Conservation (phyloP, 805 yeast species). For the Debaryomyces prosopidis region DNA sequence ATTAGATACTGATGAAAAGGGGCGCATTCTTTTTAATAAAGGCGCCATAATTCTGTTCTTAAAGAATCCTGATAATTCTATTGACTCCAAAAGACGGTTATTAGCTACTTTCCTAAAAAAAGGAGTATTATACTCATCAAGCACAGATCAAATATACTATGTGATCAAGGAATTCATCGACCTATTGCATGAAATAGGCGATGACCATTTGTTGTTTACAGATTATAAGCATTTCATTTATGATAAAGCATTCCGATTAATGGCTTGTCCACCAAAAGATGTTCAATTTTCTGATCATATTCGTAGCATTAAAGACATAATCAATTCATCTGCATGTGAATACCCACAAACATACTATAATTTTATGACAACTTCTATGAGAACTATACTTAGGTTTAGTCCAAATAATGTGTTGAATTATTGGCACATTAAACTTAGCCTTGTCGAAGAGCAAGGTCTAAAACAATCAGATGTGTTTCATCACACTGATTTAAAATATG, state of each 20-base stretch:
- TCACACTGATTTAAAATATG: conserved; percentile 25
- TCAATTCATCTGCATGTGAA: not conserved
- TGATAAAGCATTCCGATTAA: conserved; percentile 16
- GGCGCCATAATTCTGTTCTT: conserved; percentile 15
- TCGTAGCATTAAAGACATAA: conserved; percentile 3
- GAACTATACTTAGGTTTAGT: conserved; percentile 9
- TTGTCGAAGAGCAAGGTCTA: not conserved
- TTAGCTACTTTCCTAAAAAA: conserved; percentile 14
- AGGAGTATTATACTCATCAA: conserved; percentile 17
- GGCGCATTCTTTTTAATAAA: conserved; percentile 10
- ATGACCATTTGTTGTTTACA: conserved; percentile 19
- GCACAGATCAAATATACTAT: conserved; percentile 10
- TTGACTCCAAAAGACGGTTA: conserved; percentile 19
- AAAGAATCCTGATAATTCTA: conserved; percentile 8
- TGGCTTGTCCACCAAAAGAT: conserved; percentile 14
- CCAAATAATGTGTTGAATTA: conserved; percentile 16
- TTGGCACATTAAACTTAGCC: conserved; percentile 22
- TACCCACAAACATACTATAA: conserved; percentile 8
- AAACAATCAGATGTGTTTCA: conserved; percentile 5
- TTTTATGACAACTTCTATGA: conserved; percentile 19
- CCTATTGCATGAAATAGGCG: conserved; percentile 15
- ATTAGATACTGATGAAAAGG: conserved; percentile 12
- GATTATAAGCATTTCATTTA: conserved; percentile 17
- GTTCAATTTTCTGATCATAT: conserved; percentile 11
- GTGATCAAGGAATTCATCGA: conserved; percentile 17